Conservation (phyloP, 1,284 basidiomycete species). For the Limonomyces culmigenus region DNA sequence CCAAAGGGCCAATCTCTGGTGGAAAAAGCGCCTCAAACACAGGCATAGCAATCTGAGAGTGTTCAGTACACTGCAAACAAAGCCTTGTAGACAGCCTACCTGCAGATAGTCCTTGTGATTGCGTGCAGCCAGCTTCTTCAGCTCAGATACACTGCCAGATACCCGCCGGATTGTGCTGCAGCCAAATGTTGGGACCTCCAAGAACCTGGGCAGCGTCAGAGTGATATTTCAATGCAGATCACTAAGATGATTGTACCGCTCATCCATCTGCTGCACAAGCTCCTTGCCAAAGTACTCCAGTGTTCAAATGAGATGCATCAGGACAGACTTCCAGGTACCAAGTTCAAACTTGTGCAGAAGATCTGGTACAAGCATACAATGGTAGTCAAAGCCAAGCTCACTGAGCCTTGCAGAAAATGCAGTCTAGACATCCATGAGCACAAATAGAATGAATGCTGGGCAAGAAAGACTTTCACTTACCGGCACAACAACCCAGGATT, state of each 20-base stretch:
- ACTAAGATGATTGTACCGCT: slow-evolving; percentile 5
- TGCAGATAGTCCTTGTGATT: slow-evolving; percentile 14
- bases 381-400: slow-evolving; percentile 7
- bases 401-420: slow-evolving; percentile 14
- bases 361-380: slow-evolving; percentile 10
- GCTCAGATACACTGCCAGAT: slow-evolving; percentile 8
- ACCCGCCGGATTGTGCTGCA: slow-evolving; percentile 12
- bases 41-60: no score
- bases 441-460: no score
- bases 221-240: neutral
- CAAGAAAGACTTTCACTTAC: slow-evolving; percentile 6
- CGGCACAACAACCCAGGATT: slow-evolving; percentile 8
- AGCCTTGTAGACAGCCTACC: no score
- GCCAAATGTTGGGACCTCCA: slow-evolving; percentile 11
- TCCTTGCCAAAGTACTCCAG: slow-evolving; percentile 7
- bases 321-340: slow-evolving; percentile 12
- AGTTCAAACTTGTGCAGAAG: slow-evolving; percentile 14
- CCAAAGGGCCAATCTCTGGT: no score
- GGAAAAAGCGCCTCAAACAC: no score
- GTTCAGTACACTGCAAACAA: no score
- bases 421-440: no score
- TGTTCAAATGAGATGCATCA: slow-evolving; percentile 11
- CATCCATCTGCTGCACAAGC: slow-evolving; percentile 7
- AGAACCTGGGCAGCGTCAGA: slow-evolving; percentile 8
- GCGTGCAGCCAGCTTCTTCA: slow-evolving; percentile 13